phyloP scores from a whole-genome alignment of 176 grass and related monocot species.

The Hordeum marinum region DNA sequence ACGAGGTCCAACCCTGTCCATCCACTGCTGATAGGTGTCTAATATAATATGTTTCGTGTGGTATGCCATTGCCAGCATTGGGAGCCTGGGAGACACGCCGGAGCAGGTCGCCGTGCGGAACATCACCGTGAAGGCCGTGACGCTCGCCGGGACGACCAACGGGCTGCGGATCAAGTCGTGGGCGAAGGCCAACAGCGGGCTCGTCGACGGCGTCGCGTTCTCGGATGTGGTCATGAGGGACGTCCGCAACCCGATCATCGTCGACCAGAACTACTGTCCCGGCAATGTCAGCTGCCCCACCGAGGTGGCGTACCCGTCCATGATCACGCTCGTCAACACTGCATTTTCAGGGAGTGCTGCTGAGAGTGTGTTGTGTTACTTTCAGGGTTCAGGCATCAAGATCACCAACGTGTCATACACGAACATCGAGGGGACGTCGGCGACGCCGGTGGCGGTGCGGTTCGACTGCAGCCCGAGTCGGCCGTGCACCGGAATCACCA shows the following conservation, averaged over 20 bases:
- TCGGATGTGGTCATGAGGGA: conserved; percentile 33
- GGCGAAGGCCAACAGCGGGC: conserved; percentile 34
- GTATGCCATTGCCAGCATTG: conserved; percentile 32
- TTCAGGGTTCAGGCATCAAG: conserved; percentile 49
- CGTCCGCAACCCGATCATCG: conserved; percentile 46
- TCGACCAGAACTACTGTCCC: conserved; percentile 27
- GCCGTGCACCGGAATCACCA: conserved; percentile 31
- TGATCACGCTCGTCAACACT: background rate
- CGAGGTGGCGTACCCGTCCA: background rate
- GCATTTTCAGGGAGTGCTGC: background rate
- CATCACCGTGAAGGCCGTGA: conserved; percentile 34
- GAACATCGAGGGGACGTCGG: conserved; percentile 40
- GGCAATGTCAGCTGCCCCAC: background rate
- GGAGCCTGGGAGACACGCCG: conserved; percentile 31
- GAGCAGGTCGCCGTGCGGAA: conserved; percentile 38
- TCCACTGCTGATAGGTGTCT: background rate
- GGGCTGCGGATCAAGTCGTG: conserved; percentile 61
- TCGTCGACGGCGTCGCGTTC: conserved; percentile 31
- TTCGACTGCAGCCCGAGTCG: conserved; percentile 57
- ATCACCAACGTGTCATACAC: conserved; percentile 36
- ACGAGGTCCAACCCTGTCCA: background rate
- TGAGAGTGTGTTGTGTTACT: background rate
- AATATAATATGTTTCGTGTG: background rate
- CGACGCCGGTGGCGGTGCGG: conserved; percentile 38
- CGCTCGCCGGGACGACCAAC: conserved; percentile 34